Conservation (phyloP, 1,284 basidiomycete genomes). For the Tilletia setariae region DNA sequence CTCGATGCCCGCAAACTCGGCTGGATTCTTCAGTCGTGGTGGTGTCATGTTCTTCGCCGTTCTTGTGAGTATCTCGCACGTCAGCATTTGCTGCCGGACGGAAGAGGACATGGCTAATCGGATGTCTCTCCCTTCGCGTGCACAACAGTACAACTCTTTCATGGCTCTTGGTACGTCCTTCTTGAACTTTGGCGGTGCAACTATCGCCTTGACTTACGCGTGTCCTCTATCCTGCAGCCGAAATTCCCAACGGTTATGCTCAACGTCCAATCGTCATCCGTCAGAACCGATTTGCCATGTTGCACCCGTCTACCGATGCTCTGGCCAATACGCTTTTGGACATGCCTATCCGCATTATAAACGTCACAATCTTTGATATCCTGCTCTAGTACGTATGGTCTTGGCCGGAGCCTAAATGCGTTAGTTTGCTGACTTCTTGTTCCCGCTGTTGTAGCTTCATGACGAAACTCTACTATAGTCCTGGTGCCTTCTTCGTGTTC, state of each 20-base stretch:
- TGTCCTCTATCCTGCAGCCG: slow-evolving; percentile 17
- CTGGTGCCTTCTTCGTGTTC: slow-evolving; percentile 44
- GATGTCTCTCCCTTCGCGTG: slow-evolving; percentile 25
- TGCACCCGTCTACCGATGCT: slow-evolving; percentile 39
- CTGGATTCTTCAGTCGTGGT: slow-evolving; percentile 73
- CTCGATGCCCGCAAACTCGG: slow-evolving; percentile 63
- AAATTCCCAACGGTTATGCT: slow-evolving; percentile 36
- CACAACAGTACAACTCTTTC: slow-evolving; percentile 57
- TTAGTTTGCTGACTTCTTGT: background rate
- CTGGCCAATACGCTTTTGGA: slow-evolving; percentile 41
- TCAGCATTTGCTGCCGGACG: background rate
- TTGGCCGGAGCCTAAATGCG: background rate
- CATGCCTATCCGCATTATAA: slow-evolving; percentile 37
- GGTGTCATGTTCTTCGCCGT: slow-evolving; percentile 58
- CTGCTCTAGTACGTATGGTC: slow-evolving; percentile 29
- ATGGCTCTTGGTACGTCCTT: slow-evolving; percentile 50
- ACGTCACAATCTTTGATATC: slow-evolving; percentile 32
- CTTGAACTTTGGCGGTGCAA: background rate
- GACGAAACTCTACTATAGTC: slow-evolving; percentile 31
- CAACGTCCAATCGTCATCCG: slow-evolving; percentile 47
- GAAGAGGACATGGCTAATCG: background rate
- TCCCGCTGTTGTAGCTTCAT: slow-evolving; percentile 27
- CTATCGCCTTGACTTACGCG: background rate
- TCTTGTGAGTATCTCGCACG: slow-evolving; percentile 1
- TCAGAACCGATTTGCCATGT: slow-evolving; percentile 39